Percentiles rank a stretch among this genome's conserved stretches.
phyloP scores from a whole-genome alignment of 768 basidiomycete species.

The Leucocoprinus leucothites region DNA sequence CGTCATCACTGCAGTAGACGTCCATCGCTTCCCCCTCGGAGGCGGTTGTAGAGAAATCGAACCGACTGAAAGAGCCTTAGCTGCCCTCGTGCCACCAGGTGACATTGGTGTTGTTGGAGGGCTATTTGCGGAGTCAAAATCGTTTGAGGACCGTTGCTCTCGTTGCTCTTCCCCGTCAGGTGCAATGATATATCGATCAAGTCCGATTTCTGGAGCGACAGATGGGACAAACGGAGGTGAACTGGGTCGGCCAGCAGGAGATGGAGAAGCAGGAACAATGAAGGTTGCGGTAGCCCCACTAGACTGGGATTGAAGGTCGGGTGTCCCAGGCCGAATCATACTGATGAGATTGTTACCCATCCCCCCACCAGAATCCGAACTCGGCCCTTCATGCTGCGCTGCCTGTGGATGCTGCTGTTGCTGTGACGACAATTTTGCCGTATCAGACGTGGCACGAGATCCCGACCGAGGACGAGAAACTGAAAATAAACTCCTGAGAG shows the following conservation, averaged over 20 bases:
- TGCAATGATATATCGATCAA: conserved; percentile 33
- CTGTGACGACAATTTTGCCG: conserved; percentile 23
- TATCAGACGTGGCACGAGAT: conserved; percentile 46
- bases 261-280: neutral
- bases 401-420: conserved; percentile 16
- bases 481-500: conserved; percentile 59
- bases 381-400: conserved; percentile 36
- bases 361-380: conserved; percentile 38
- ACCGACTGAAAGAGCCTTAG: conserved; percentile 29
- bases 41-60: conserved; percentile 44
- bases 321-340: conserved; percentile 42
- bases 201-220: conserved; percentile 24
- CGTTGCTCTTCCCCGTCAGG: neutral
- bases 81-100: conserved; percentile 20
- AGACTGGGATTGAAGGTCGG: conserved; percentile 25
- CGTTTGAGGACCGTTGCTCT: conserved; percentile 17
- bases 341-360: conserved; percentile 53
- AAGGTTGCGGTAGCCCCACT: conserved; percentile 22
- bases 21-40: conserved; percentile 44
- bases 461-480: conserved; percentile 52
- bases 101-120: conserved; percentile 20
- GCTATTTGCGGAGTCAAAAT: conserved; percentile 26
- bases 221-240: conserved; percentile 29
- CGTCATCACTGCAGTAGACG: conserved; percentile 18
- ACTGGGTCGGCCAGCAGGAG: neutral